Evolutionary conservation across 345 rosid species (phyloP), one percentile per base, ranked within the genome.

Genomic region (Pelargonium nanum): DNA sequence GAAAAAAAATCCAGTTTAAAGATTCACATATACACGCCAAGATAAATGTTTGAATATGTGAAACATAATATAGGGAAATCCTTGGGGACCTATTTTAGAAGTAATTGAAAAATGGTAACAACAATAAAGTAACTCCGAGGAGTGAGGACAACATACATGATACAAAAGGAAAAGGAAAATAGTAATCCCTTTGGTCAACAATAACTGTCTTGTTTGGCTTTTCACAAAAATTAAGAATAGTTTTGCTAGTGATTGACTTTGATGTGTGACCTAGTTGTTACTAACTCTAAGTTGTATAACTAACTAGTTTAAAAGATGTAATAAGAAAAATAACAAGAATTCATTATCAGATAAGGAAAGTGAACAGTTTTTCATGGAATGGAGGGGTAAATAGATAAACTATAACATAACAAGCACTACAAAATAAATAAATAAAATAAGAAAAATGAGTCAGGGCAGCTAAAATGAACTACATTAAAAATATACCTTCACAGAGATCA

Each of bases 401-500:
- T 40, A 17, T 40, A 40, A 40, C 16, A 40, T 30, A 30, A 30
- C 1, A 34, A 40, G 15, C 9, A 40, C 16, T 40, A 40, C 48
- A 40, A 2, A 40, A 10, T 34, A 34, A 4, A 34, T 40, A 40
- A 40, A 40, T 40, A 40, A 40, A 12, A 40, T 12, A 15, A 40
- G 48, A 40, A 40, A 0, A 40, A 12, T 40, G 48, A 40, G 15
- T 12, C 48, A 2, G 48, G 48, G 9, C 15, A 40, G 15, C 48
- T 9, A 40, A 12, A 40, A 30, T 30, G 10, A 5, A 30, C 6
- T 30, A 12, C 40, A 30, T 30, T 56, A 4, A 26, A 4, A 24
- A 53, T 48, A 48, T 77, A 88, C 93, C 96, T 88, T 88, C 19
- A 81, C 74, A 2, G 96, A 88, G 74, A 82, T 68, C 96, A 88